Evolutionary conservation across 441 rosid species (phyloP), one percentile per base, ranked within the genome.

Genomic region (Brassica hybrid): DNA sequence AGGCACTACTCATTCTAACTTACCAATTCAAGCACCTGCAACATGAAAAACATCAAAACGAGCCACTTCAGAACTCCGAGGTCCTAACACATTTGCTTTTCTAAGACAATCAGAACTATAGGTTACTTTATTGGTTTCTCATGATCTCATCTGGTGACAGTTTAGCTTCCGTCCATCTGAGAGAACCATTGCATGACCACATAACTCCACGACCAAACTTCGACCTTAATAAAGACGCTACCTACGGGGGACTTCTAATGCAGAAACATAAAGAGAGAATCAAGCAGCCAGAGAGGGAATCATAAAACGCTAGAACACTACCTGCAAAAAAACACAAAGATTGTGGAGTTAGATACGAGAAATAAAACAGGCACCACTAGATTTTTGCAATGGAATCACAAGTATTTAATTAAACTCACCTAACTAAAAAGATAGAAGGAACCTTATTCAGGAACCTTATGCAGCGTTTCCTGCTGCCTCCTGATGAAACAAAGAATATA

Each of bases 381-480:
- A 5, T n/a, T 36, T 25, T 27, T 60, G 38, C 41, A 71, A 38
- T 38, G 38, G 12, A 12, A 73, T 56, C 74, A 69, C 14, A 60
- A 57, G 4, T 11, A 50, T 58, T 17, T 27, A 13, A 18, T 23
- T 67, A 75, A 79, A 65, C 52, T 54, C 65, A 88, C 86, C 89
- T 81, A 76, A 80, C 66, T 79, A 73, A 72, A 69, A 77, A 9
- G 79, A 74, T 45, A 59, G 54, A 60, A 36, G 32, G 64, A 58
- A 25, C 69, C 77, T 69, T 43, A 63, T 81, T 86, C 85, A 87
- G 79, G 85, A 68, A 36, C 74, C 88, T 76, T 85, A 93, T 66
- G 92, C 86, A 74, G 89, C 91, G 73, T 87, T 85, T 52, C 89
- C 94, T 2, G 91, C 89, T 79, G 87, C 89, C 76, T 87, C 82